These are phyloP conservation scores for Chrysoporthe austroafricana DNA, from an alignment of 2,329 filamentous ascomycete species.

Conservation along the genomic window DNA sequence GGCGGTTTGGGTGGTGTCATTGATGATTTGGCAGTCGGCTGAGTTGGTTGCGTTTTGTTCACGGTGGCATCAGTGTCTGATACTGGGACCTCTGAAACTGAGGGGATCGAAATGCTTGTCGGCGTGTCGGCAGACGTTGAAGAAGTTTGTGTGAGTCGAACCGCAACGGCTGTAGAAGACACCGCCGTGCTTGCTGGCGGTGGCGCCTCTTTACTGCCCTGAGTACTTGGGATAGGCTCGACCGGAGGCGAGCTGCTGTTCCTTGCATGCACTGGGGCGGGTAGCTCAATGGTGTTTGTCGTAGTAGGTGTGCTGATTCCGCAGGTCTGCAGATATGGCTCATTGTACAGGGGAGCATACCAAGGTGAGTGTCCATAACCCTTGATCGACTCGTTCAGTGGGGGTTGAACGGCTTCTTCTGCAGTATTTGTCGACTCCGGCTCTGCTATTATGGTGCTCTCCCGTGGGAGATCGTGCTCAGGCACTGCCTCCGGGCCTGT, in stretches of 20 bases:
- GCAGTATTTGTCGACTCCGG: constrained; percentile 10
- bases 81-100: not conserved
- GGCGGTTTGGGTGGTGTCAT: constrained; percentile 17
- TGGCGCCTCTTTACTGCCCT: not conserved
- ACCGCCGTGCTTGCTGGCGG: not conserved
- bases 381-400: constrained; percentile 10
- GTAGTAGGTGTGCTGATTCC: constrained; percentile 34
- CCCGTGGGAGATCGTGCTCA: constrained; percentile 33
- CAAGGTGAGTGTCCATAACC: constrained; percentile 35
- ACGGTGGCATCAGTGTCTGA: constrained; percentile 6
- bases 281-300: constrained; percentile 32
- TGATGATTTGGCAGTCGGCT: constrained; percentile 20
- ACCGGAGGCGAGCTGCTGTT: constrained; percentile 7
- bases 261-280: constrained; percentile 19
- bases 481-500: constrained; percentile 38
- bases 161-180: constrained; percentile 16
- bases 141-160: not conserved
- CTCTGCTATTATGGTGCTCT: constrained; percentile 17
- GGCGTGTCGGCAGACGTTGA: not conserved
- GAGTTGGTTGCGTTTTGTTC: constrained; percentile 13
- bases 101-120: constrained; percentile 1
- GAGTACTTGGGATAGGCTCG: constrained; percentile 10
- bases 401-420: not conserved
- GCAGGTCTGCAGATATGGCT: constrained; percentile 32
- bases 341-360: constrained; percentile 32